A percentile compares a stretch with the other conserved stretches of the same genome.
Conservation (phyloP, 2,329 filamentous ascomycete genomes). For the Penicillium palitans region DNA sequence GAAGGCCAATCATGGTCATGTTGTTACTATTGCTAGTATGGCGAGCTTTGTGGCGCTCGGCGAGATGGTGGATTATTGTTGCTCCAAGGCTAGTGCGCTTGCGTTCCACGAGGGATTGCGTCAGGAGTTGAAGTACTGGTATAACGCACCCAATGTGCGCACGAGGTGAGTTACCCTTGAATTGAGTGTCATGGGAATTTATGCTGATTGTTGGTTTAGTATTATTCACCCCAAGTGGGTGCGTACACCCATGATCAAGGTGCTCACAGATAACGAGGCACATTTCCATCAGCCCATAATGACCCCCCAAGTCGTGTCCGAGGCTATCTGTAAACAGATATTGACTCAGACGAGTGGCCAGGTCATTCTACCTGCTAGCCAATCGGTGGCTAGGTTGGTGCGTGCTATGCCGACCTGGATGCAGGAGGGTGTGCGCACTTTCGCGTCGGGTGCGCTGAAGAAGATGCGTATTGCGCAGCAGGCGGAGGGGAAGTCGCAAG, state of each 20-base stretch:
- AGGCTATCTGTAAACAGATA: slow-evolving; percentile 53
- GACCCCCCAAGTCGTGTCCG: slow-evolving; percentile 44
- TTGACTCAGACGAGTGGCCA: slow-evolving; percentile 51
- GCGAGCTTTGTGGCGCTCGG: slow-evolving; percentile 51
- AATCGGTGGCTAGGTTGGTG: slow-evolving; percentile 27
- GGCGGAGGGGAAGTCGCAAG: slow-evolving; percentile 11
- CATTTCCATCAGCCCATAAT: slow-evolving; percentile 39
- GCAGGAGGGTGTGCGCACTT: slow-evolving; percentile 43
- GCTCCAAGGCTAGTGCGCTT: slow-evolving; percentile 54
- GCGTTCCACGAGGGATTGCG: slow-evolving; percentile 54
- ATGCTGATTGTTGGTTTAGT: slow-evolving; percentile 17
- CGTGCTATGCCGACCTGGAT: slow-evolving; percentile 48
- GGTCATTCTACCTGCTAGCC: slow-evolving; percentile 49
- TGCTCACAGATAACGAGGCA: slow-evolving; percentile 34
- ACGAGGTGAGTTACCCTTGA: slow-evolving; percentile 32
- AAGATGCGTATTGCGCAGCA: slow-evolving; percentile 27
- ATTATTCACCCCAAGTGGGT: slow-evolving; percentile 47
- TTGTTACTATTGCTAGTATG: slow-evolving; percentile 57
- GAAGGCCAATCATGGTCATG: slow-evolving; percentile 54
- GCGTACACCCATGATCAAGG: slow-evolving; percentile 49
- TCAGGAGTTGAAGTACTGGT: slow-evolving; percentile 40
- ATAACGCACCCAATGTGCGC: slow-evolving; percentile 40
- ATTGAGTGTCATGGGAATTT: not conserved
- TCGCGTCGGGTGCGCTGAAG: slow-evolving; percentile 28
- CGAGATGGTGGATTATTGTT: slow-evolving; percentile 55